Base-by-base conservation (phyloP, 495 filamentous ascomycete genomes). In the Penicillium macrosclerotiorum region DNA sequence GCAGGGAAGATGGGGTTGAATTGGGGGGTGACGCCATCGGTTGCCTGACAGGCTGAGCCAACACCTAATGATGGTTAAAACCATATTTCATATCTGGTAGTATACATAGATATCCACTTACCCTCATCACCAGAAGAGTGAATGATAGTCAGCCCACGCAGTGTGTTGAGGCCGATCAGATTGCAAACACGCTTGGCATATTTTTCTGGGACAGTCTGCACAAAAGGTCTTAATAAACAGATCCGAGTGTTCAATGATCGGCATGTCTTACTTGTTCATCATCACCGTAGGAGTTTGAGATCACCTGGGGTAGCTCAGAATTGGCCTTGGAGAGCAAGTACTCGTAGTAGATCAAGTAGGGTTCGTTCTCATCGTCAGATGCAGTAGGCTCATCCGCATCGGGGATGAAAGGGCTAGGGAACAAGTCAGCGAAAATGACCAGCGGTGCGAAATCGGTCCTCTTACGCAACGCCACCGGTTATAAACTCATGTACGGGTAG, bases 261-360 rank as follows among this genome's bases (percentile, higher is more conserved):
- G 17, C 22, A 17, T 7, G n/a, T 14, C 22, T 35, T 48, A 63
- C 41, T 50, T 61, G 70, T 59, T 90, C 86, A 40, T 86, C 78
- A 51, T 88, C 85, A 36, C 83, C 84, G 56, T 89, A 90, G 0
- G 82, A 86, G 35, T 80, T 83, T 35, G 80, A 78, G 50, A 90
- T 77, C 17, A 83, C 77, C 43, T 82, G 79, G 3, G 86, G 86
- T 24, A 89, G 73, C 33, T 78, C 65, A 25, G 58, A 49, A 39
- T 74, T 68, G 59, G 81, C 81, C 14, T 80, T 31, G 7, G 61
- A 59, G 25, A 79, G 64, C 12, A 84, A 62, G 52, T 82, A 83
- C 23, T 76, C 71, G 30, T 87, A 77, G 49, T 79, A 86, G 11
- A 76, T 66, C 17, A 87, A 60, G 52, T 85, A 89, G 0, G 85